Evolutionary conservation across 345 rosid species (phyloP).

Genomic region (Brassica cretica): DNA sequence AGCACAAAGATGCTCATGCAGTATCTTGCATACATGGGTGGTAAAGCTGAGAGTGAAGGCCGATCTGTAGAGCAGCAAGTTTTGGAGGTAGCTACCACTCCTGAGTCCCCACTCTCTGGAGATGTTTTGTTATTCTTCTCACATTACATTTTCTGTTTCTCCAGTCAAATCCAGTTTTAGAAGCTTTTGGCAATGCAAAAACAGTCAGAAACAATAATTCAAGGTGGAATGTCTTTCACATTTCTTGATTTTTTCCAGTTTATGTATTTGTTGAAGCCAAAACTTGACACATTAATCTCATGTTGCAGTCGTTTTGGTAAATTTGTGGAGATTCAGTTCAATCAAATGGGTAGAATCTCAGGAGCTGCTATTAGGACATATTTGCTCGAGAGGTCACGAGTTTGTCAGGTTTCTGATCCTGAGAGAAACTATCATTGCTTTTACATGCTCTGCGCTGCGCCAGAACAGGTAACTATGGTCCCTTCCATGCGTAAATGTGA

Average conservation of each 20-base stretch:
- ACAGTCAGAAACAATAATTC: slow-evolving; percentile 95
- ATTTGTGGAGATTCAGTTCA: slow-evolving; percentile 96
- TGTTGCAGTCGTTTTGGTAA: slow-evolving; percentile 93
- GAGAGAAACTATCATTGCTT: slow-evolving; percentile 99
- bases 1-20: slow-evolving; percentile 96
- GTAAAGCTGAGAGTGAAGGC: slow-evolving; percentile 75
- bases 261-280: slow-evolving; percentile 20
- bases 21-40: slow-evolving; percentile 98
- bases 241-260: slow-evolving; percentile 12
- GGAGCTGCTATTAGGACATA: slow-evolving; percentile 99
- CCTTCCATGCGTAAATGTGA: slow-evolving; percentile 16
- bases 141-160: slow-evolving; percentile 1
- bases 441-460: slow-evolving; percentile 98
- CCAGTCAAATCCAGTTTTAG: slow-evolving; percentile 97
- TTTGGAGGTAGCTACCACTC: slow-evolving; percentile 65
- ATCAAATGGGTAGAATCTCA: slow-evolving; percentile 78
- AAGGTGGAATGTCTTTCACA: slow-evolving; percentile 48
- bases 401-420: slow-evolving; percentile 98
- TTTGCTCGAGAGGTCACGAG: slow-evolving; percentile 94
- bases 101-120: background rate
- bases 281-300: slow-evolving; percentile 20
- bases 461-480: slow-evolving; percentile 60
- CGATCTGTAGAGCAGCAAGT: slow-evolving; percentile 93
- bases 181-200: slow-evolving; percentile 99
- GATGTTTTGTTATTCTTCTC: slow-evolving; percentile 24